Base-by-base conservation (phyloP, 2,329 filamentous ascomycete genomes). In the Pseudogymnoascus sp. region DNA sequence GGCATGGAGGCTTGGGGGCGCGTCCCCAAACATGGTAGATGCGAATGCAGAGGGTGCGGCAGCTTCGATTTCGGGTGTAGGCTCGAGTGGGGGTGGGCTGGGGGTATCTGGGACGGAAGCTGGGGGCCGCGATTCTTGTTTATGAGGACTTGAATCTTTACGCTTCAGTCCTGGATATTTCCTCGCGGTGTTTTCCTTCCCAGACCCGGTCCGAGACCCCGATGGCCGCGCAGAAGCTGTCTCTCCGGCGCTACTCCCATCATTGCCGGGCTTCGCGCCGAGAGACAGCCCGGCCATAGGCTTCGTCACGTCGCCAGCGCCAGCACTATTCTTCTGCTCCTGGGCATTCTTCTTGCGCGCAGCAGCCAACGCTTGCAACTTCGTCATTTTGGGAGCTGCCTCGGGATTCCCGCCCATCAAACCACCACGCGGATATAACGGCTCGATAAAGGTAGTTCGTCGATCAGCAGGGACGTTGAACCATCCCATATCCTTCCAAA, bases 401-500 rank as follows among this genome's bases (percentile, higher is more conserved):
- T 84, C 82, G 1, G 85, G 81, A 7, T 85, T 83, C 35, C 94
- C 95, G 31, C 94, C 95, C 2, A 96, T 75, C 0, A 99, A 79
- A 1, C 91, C 88, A 15, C 86, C 83, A 58, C 77, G 78, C 60
- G 82, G 85, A 65, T 76, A 76, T 36, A 82, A 63, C 74, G 80
- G 84, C 40, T 86, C 79, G 59, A 89, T 75, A 37, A 92, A 82
- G 13, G 87, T 80, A 13, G 88, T 82, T 67, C 83, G 81, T 31
- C 89, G 84, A 55, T 87, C 75, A 39, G 74, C 68, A 21, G 92
- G 89, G 9, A 93, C 78, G 60, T 87, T 82, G 61, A 92, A 80
- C 93, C 94, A 99, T 1, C 92, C 90, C 71, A 88, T 88, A 71
- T 96, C 92, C 69, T 79, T 77, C 73, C 97, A 99, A 74, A 92